Percentiles rank a stretch among this genome's conserved stretches.
These are phyloP conservation scores for Lepidium didymum DNA, from an alignment of 345 rosid genomes.

Conservation along the genomic window DNA sequence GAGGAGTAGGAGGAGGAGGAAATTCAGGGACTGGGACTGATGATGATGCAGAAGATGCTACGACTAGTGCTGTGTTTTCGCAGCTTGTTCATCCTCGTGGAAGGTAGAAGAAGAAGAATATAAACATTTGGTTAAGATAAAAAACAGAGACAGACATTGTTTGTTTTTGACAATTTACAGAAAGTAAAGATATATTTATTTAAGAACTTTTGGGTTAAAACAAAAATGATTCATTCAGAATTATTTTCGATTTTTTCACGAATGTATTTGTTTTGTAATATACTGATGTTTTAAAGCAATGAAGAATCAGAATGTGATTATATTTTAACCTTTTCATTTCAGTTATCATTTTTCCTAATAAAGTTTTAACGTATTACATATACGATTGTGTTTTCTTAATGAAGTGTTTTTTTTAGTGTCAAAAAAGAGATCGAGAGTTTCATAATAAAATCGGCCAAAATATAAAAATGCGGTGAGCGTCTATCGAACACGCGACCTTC, in stretches of 20 bases:
- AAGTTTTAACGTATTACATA: background rate
- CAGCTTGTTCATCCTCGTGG: conserved; percentile 99
- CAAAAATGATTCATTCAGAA: conserved; percentile 19
- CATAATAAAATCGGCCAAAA: too few relatives aligned
- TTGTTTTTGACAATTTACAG: conserved; percentile 14
- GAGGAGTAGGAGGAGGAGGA: conserved; percentile 19
- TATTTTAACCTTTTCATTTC: background rate
- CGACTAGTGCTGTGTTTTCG: conserved; percentile 92
- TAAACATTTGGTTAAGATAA: background rate
- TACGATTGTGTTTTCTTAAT: too few relatives aligned
- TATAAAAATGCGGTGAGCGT: conserved; percentile 47
- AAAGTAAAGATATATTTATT: background rate
- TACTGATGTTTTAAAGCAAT: conserved; percentile 26
- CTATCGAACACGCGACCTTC: conserved; percentile 71
- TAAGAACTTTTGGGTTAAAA: background rate
- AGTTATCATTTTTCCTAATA: background rate
- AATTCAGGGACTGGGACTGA: conserved; percentile 45
- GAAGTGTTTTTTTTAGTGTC: too few relatives aligned
- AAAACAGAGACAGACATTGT: conserved; percentile 23
- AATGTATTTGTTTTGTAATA: conserved; percentile 32
- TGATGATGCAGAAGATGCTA: conserved; percentile 78
- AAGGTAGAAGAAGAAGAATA: conserved; percentile 38
- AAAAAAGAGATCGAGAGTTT: too few relatives aligned
- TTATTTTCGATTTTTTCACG: conserved; percentile 4
- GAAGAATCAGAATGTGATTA: conserved; percentile 23